phyloP scores from a whole-genome alignment of 2,329 filamentous ascomycete genomes.

The Hypocrella siamensis region DNA sequence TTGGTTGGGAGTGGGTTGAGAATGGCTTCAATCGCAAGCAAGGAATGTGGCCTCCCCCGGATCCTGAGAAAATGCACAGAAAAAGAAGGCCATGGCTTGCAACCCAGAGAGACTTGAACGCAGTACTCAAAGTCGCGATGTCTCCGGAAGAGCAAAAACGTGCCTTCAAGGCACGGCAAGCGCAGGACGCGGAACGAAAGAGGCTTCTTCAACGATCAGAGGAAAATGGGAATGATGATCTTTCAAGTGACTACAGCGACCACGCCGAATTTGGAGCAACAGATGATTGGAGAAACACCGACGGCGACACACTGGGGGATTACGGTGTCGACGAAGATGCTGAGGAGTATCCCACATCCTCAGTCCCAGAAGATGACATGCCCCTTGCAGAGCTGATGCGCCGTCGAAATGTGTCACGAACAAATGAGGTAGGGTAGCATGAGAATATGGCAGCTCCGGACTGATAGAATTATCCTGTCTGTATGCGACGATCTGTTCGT shows the following conservation, averaged over 20 bases:
- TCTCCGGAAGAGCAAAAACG: constrained; percentile 27
- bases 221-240: constrained; percentile 40
- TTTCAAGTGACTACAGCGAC: constrained; percentile 22
- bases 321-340: constrained; percentile 68
- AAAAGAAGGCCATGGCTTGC: constrained; percentile 22
- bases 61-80: constrained; percentile 43
- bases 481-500: too few species aligned
- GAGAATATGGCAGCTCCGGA: too few species aligned
- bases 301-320: constrained; percentile 59
- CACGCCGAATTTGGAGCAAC: constrained; percentile 44
- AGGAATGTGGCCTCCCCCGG: constrained; percentile 46
- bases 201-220: constrained; percentile 22
- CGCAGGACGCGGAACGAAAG: constrained; percentile 26
- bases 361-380: constrained; percentile 38
- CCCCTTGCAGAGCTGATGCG: constrained; percentile 54
- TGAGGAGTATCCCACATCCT: constrained; percentile 22
- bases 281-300: constrained; percentile 55
- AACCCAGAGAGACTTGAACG: constrained; percentile 17
- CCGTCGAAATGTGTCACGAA: constrained; percentile 25
- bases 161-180: constrained; percentile 34
- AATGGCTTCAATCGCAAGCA: constrained; percentile 59
- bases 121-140: constrained; percentile 18
- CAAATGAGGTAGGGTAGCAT: too few species aligned
- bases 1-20: constrained; percentile 50
- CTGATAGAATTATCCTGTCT: too few species aligned